These are phyloP conservation scores for Santalum album DNA, from an alignment of 164 flowering plant species.

Conservation along the genomic window DNA sequence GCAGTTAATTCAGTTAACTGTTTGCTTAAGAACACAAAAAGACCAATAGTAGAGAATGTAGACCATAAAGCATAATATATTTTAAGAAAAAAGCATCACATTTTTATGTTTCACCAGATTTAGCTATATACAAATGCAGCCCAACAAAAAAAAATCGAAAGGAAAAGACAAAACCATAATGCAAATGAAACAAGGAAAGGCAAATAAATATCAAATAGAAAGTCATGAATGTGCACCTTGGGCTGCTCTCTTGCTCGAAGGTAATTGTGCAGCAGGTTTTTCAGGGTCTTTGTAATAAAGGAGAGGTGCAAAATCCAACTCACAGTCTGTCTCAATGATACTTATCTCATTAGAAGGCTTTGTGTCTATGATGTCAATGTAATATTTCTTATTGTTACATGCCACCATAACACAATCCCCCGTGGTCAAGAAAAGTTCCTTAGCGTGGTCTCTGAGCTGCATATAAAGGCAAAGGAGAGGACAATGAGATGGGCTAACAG, in stretches of 20 bases:
- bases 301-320: slow-evolving; percentile 97
- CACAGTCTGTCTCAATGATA: slow-evolving; percentile 95
- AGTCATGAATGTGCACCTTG: slow-evolving; percentile 34
- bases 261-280: slow-evolving; percentile 37
- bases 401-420: slow-evolving; percentile 97
- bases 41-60: too few species aligned
- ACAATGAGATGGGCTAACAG: too few species aligned
- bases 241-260: slow-evolving; percentile 36
- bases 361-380: slow-evolving; percentile 81
- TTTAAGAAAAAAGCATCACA: too few species aligned
- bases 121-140: too few species aligned
- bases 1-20: too few species aligned
- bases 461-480: slow-evolving; percentile 10
- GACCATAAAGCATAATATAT: too few species aligned
- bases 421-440: slow-evolving; percentile 87
- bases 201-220: too few species aligned
- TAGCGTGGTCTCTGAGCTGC: slow-evolving; percentile 92
- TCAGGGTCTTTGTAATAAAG: slow-evolving; percentile 90
- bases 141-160: too few species aligned
- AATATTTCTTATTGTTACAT: slow-evolving; percentile 81
- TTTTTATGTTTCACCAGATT: too few species aligned
- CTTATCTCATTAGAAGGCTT: slow-evolving; percentile 81
- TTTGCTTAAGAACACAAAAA: too few species aligned
- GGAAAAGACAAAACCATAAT: background rate
- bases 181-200: too few species aligned